Base-by-base conservation (phyloP, 495 filamentous ascomycete species). In the Penicillium diatomitis region DNA sequence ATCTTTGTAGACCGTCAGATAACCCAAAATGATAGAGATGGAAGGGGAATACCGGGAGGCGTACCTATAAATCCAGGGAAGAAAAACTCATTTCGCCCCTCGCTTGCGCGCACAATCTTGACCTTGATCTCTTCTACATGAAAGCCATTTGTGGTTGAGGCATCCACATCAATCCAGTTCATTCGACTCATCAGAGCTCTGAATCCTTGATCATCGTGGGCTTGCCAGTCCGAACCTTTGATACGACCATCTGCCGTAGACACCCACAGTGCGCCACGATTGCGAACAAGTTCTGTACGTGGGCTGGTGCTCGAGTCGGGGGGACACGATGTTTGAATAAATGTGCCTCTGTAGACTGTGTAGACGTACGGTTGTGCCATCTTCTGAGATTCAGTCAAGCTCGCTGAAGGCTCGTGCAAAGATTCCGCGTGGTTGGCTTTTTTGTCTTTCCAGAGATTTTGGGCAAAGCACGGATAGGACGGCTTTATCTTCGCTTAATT, bases 41-140 rank as follows among this genome's bases (percentile, higher is more conserved):
- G 9, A 11, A 6, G 7, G 40, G 10, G 57, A 58, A 43, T 51
- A 90, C 87, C 88, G 39, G 9, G 7, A 37, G 10, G 57, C 60
- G 41, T 51, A 90, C 87, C 88, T 38, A 97, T 84, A 62, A 97
- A 95, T 9, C 91, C 91, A 0, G 91, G 91, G 57, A 96, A 96
- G 71, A 91, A 95, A 66, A 95, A 96, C 48, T 71, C 72, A 55
- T 70, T 66, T 56, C 56, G 53, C 40, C 69, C 49, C 46, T 66
- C 54, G 54, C 61, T 69, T 53, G 61, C 63, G 41, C 39, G 35
- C 6, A 72, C 46, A 31, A 72, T 46, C 39, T 39, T 53, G 20
- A 65, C 63, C 11, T 50, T 58, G 29, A 47, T 36, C n/a, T 30
- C 49, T 3, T 37, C 9, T 27, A 30, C 12, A 40, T 38, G 39